Base-by-base conservation (phyloP, 208 protist genomes). In the Strigomonas culicis region DNA sequence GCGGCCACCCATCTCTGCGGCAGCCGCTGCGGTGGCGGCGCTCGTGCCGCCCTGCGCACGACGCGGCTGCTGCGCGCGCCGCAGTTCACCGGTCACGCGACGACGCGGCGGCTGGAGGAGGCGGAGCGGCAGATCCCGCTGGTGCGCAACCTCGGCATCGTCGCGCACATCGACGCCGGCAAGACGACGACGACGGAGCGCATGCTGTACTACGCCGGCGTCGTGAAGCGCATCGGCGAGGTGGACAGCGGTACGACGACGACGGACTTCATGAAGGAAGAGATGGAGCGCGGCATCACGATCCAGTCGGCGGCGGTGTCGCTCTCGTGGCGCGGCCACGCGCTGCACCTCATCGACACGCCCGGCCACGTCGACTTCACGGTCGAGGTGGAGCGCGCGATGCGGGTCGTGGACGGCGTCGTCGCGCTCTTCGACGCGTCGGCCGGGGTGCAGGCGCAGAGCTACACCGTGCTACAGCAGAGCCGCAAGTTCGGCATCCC, bases 311-410 rank as follows among this genome's bases (percentile, higher is more conserved):
- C 97, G 4, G 93, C 95, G 0, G 95, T 98, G 21, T 91, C 92
- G 17, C 85, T 98, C 17, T 55, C 53, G 30, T 99, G 97, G 97
- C 66, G 57, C 19, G 72, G 77, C 6, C 70, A 95, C 63, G 31
- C 59, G 59, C 89, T 98, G 46, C 96, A 98, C 70, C 71, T 99
- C 0, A 98, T 99, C 57, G 97, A 99, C 84, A 98, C 97, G 0
- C 97, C 97, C 1, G 97, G 97, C 1, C 97, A 98, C 75, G 94
- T 98, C 13, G 97, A 99, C 75, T 99, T 99, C 60, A 98, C 94
- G 19, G 85, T 99, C 34, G 97, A 99, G 71, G 97, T 99, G 50
- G 97, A 99, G 80, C 83, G 97, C 19, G 80, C 91, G 27, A 80
- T 99, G 75, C 90, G 97, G 2, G 97, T 99, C n/a, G 86, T 99